Evolutionary conservation across 257 asterid genomes (phyloP).

Genomic region (Haberlea rhodopensis): DNA sequence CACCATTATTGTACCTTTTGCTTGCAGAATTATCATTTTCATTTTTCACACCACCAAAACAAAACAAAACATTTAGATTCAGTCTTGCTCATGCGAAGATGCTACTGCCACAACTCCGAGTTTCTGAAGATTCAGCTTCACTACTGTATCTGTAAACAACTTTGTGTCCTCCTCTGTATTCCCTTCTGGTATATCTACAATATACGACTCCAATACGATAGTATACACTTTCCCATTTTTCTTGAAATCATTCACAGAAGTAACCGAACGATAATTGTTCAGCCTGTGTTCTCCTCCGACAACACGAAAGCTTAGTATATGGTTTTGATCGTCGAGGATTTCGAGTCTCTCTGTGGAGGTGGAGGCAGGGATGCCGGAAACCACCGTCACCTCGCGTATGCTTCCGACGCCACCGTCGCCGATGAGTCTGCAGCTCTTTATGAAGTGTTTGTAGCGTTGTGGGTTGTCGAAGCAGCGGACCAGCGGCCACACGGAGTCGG

Average conservation of each 20-base stretch:
- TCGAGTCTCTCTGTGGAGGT: conserved; percentile 87
- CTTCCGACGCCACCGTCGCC: conserved; percentile 87
- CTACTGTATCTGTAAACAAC: conserved; percentile 86
- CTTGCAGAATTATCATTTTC: neutral
- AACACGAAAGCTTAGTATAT: conserved; percentile 66
- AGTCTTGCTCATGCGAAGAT: conserved; percentile 25
- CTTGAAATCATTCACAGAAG: conserved; percentile 60
- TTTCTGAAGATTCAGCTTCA: conserved; percentile 71
- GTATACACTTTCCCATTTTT: conserved; percentile 37
- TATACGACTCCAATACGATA: conserved; percentile 64
- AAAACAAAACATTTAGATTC: neutral
- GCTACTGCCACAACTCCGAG: conserved; percentile 59
- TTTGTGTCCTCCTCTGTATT: conserved; percentile 80
- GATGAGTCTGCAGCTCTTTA: conserved; percentile 66
- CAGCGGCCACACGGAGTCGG: conserved; percentile 67
- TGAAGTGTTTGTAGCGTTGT: conserved; percentile 82
- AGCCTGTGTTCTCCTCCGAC: conserved; percentile 91
- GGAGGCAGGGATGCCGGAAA: conserved; percentile 87
- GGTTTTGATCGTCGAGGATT: conserved; percentile 67
- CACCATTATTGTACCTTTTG: conserved; percentile 4
- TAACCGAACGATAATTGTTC: conserved; percentile 70
- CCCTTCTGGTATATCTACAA: conserved; percentile 86
- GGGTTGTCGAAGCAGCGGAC: conserved; percentile 83
- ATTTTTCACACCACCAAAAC: too few species aligned
- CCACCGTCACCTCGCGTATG: conserved; percentile 76